These are phyloP conservation scores for Fusarium proliferatum DNA, from an alignment of 2,329 filamentous ascomycete genomes.

Conservation along the genomic window DNA sequence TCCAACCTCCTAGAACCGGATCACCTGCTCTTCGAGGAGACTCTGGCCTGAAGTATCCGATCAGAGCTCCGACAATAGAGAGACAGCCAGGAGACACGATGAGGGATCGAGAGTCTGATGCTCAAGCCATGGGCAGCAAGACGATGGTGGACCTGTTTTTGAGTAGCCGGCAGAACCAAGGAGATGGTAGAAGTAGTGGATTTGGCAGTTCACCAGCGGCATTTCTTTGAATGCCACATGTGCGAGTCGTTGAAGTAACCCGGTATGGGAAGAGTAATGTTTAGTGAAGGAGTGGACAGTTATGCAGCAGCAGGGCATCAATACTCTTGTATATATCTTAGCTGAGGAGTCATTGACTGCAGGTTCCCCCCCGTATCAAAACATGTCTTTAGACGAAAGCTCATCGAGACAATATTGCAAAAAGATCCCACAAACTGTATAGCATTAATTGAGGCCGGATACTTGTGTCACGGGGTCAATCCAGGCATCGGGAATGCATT, in stretches of 20 bases:
- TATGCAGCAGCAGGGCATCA: background rate
- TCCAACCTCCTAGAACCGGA: conserved; percentile 20
- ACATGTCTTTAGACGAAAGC: background rate
- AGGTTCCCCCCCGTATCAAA: background rate
- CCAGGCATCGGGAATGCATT: too few relatives aligned
- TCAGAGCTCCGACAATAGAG: background rate
- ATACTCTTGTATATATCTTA: conserved; percentile 28
- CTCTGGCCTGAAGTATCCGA: conserved; percentile 4
- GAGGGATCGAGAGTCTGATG: conserved; percentile 39
- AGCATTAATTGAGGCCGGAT: background rate
- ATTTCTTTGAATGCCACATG: conserved; percentile 45
- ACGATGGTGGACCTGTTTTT: conserved; percentile 67
- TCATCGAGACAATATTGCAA: background rate
- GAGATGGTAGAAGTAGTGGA: conserved; percentile 49
- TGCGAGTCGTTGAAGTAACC: background rate
- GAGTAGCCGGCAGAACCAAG: conserved; percentile 58
- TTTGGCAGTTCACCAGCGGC: conserved; percentile 46
- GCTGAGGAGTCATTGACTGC: background rate
- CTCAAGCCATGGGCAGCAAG: conserved; percentile 57
- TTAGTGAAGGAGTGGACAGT: background rate
- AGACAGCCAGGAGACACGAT: conserved; percentile 1
- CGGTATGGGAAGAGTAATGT: background rate
- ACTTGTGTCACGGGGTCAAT: too few relatives aligned
- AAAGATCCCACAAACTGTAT: too few relatives aligned
- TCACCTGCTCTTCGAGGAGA: conserved; percentile 11